Evolutionary conservation across 2,329 filamentous ascomycete genomes (phyloP), one percentile per base, ranked within the genome.

Genomic region (Lasiodiplodia gonubiensis): DNA sequence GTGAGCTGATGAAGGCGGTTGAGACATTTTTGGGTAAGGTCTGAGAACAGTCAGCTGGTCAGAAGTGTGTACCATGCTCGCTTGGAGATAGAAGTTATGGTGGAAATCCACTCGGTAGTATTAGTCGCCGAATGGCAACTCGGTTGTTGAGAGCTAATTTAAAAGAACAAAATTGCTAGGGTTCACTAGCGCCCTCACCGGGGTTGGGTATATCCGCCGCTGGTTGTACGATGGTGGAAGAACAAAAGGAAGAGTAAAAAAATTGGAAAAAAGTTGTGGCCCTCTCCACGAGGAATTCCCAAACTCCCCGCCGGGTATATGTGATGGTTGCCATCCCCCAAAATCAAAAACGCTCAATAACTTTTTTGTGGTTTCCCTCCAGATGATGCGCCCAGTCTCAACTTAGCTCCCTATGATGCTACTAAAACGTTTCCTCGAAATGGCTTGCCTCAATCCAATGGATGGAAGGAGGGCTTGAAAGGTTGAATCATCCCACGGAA

Each of bases 161-260:
- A 53, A 51, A 35, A 11, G 6, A 27, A 54, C 65, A 51, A 59
- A 68, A 11, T 21, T 57, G 53, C 61, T 52, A 68, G 67, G 66
- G 60, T 37, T 69, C 18, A 64, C 66, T 69, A 71, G 72, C 71
- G 73, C 74, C 74, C 71, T 75, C 74, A 72, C 74, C 73, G 74
- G 73, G 73, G 72, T 68, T 70, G 74, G 74, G 74, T 76, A 76
- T 76, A 74, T 75, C 74, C 74, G 73, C 74, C 75, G 74, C 72
- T 75, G 75, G 74, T 76, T 74, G 74, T 76, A 25, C 21, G 27
- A 27, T 46, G 35, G n/a, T 63, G n/a, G 1, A 21, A 21, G 18
- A 33, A 33, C 4, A 61, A 37, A 64, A 51, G 21, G 52, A 63
- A 39, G 48, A 42, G 21, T 68, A 70, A 71, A 42, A 68, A 69